phyloP scores from a whole-genome alignment of 176 grass and related monocot genomes.

The Guadua angustifolia region DNA sequence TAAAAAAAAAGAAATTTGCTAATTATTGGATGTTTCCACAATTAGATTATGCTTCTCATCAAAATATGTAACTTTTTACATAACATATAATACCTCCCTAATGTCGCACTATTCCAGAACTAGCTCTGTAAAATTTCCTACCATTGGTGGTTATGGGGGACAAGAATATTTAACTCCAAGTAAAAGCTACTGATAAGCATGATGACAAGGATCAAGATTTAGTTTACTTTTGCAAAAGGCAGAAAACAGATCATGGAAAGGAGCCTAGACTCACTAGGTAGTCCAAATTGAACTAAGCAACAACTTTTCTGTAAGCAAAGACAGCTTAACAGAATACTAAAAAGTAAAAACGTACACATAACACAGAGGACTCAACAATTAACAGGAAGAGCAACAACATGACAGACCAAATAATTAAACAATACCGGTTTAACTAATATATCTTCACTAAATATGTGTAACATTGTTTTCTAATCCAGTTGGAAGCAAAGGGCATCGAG shows the following conservation, averaged over 20 bases:
- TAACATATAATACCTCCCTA: neutral
- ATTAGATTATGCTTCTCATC: neutral
- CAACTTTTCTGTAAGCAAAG: neutral
- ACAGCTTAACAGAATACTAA: slow-evolving; percentile 4
- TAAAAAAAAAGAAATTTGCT: neutral
- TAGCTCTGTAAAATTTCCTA: slow-evolving; percentile 4
- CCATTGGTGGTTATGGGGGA: neutral
- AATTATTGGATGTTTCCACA: neutral
- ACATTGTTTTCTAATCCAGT: slow-evolving; percentile 13
- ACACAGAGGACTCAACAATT: neutral
- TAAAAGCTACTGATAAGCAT: neutral
- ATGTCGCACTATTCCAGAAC: neutral
- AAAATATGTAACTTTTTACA: neutral
- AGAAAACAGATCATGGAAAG: neutral
- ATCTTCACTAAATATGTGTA: neutral
- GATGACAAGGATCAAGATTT: slow-evolving; percentile 12
- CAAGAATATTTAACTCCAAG: neutral
- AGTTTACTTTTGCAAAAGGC: neutral
- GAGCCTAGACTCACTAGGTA: neutral
- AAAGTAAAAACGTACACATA: neutral
- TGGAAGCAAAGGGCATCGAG: slow-evolving; percentile 20
- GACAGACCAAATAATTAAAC: neutral
- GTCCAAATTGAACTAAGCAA: neutral
- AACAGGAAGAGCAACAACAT: slow-evolving; percentile 16
- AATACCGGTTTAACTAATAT: neutral